Evolutionary conservation across 140 eudicot species (phyloP).

Genomic region (Oenanthe javanica): DNA sequence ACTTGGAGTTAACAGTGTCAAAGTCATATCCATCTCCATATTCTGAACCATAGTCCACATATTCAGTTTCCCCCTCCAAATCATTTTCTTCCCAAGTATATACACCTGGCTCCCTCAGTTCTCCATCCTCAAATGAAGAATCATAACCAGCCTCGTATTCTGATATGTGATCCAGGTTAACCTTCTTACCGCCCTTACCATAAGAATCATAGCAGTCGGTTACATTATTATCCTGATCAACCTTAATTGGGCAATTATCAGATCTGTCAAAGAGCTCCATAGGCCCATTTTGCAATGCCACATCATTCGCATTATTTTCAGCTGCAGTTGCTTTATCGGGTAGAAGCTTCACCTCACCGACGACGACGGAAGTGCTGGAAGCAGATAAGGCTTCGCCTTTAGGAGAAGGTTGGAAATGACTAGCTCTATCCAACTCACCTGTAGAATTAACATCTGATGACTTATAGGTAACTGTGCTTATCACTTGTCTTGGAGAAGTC

Average conservation of each 20-base stretch:
- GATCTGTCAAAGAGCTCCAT: slow-evolving; percentile 1
- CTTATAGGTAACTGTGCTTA: slow-evolving; percentile 20
- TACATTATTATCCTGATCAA: slow-evolving; percentile 24
- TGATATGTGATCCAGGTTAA: slow-evolving; percentile 23
- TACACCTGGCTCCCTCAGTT: slow-evolving; percentile 51
- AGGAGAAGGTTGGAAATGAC: slow-evolving; percentile 15
- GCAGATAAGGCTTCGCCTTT: slow-evolving; percentile 28
- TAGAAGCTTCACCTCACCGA: slow-evolving; percentile 20
- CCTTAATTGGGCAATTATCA: slow-evolving; percentile 9
- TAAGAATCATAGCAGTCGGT: slow-evolving; percentile 30
- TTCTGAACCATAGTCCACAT: slow-evolving; percentile 75
- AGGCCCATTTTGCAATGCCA: slow-evolving; percentile 6
- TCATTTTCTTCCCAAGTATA: slow-evolving; percentile 54
- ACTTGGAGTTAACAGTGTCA: slow-evolving; percentile 38
- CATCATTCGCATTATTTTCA: not conserved
- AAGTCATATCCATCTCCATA: slow-evolving; percentile 46
- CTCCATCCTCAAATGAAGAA: slow-evolving; percentile 87
- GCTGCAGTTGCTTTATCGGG: not conserved
- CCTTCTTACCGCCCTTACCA: slow-evolving; percentile 30
- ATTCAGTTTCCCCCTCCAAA: slow-evolving; percentile 44
- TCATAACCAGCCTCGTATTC: slow-evolving; percentile 53
- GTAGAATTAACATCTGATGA: slow-evolving; percentile 17
- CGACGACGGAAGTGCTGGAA: slow-evolving; percentile 25
- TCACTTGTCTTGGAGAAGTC: slow-evolving; percentile 14
- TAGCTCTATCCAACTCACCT: slow-evolving; percentile 23